phyloP scores from a whole-genome alignment of 495 filamentous ascomycete genomes.

The Talaromyces borbonicus region DNA sequence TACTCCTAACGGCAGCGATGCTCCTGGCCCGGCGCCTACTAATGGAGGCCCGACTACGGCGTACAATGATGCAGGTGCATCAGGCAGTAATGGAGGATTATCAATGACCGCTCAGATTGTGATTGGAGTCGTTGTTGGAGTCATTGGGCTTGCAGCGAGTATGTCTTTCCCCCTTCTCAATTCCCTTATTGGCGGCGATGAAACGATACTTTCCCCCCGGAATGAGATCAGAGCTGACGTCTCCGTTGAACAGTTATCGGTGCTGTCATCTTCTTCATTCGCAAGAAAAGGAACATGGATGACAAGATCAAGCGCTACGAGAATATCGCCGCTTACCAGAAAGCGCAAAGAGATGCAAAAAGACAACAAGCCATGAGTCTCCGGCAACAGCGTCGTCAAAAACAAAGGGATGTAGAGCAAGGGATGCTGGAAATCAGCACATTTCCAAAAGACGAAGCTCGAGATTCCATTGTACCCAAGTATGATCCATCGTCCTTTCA shows the following conservation, averaged over 20 bases:
- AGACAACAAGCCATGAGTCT: constrained; percentile 1
- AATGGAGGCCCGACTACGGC: neutral
- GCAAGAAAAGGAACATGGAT: constrained; percentile 20
- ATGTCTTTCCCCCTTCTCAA: too few relatives aligned
- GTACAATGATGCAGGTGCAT: constrained; percentile 2
- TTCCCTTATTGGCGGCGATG: too few relatives aligned
- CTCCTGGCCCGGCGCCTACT: neutral
- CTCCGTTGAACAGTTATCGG: constrained; percentile 15
- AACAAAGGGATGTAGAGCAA: neutral
- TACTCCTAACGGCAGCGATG: constrained; percentile 1
- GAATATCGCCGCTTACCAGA: neutral
- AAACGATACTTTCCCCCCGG: too few relatives aligned
- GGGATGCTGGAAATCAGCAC: constrained; percentile 2
- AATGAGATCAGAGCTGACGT: too few relatives aligned
- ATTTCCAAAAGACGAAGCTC: neutral
- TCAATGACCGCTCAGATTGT: constrained; percentile 13
- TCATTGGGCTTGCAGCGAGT: constrained; percentile 18
- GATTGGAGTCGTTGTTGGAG: constrained; percentile 22
- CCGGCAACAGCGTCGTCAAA: constrained; percentile 1
- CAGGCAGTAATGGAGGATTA: constrained; percentile 4
- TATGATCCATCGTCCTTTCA: constrained; percentile 6
- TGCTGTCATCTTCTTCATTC: constrained; percentile 16
- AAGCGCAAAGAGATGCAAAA: neutral
- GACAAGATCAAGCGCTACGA: constrained; percentile 5
- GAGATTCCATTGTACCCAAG: constrained; percentile 3